These are phyloP conservation scores for Boletus sensibilis DNA, from an alignment of 768 basidiomycete genomes.

Conservation along the genomic window DNA sequence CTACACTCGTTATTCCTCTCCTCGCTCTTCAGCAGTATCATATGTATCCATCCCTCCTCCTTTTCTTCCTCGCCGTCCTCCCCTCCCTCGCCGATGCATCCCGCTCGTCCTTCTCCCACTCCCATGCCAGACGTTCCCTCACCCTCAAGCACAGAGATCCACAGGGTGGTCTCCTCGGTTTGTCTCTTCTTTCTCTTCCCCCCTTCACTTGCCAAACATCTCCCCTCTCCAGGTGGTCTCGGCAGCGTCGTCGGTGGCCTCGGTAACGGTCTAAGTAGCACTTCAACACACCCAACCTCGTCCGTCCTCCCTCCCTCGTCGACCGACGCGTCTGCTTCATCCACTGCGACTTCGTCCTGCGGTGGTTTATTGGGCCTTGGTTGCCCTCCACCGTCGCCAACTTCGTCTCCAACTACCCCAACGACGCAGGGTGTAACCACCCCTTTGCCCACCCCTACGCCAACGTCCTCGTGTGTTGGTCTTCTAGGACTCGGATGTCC, in stretches of 20 bases:
- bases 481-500: slow-evolving; percentile 15
- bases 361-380: slow-evolving; percentile 20
- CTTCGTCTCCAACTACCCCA: background rate
- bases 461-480: slow-evolving; percentile 4
- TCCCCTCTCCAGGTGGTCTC: slow-evolving; percentile 10
- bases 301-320: slow-evolving; percentile 12
- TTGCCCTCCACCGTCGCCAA: slow-evolving; percentile 7
- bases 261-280: background rate
- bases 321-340: slow-evolving; percentile 1
- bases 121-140: slow-evolving; percentile 37
- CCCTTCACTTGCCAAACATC: background rate
- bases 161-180: slow-evolving; percentile 19
- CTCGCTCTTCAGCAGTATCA: slow-evolving; percentile 34
- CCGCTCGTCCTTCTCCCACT: slow-evolving; percentile 39
- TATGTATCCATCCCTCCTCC: slow-evolving; percentile 25
- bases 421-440: background rate
- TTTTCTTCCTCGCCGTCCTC: slow-evolving; percentile 31
- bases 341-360: slow-evolving; percentile 15
- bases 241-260: background rate
- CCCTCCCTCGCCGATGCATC: slow-evolving; percentile 31
- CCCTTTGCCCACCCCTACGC: background rate
- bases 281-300: slow-evolving; percentile 10
- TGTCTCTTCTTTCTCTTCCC: slow-evolving; percentile 4
- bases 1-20: slow-evolving; percentile 43
- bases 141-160: slow-evolving; percentile 23